These are phyloP conservation scores for Aechmea fasciata DNA, from an alignment of 176 grass and related monocot species.

Conservation along the genomic window DNA sequence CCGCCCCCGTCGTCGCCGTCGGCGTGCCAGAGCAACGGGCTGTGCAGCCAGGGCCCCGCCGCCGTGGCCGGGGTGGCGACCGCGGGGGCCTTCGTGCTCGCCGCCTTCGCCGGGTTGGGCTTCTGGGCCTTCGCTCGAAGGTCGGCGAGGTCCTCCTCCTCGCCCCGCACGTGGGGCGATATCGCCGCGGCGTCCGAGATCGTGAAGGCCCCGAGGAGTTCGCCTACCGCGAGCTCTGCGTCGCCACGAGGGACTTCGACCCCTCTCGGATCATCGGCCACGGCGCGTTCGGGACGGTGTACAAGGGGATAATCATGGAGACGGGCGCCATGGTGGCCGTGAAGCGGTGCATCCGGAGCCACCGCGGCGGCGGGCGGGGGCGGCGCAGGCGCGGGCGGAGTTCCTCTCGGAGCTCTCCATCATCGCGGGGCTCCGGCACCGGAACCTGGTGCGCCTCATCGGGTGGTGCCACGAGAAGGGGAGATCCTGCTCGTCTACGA, in stretches of 20 bases:
- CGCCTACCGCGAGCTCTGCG: conserved; percentile 74
- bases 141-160: conserved; percentile 5
- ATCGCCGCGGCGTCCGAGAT: conserved; percentile 52
- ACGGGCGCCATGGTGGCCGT: conserved; percentile 94
- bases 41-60: conserved; percentile 24
- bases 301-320: conserved; percentile 87
- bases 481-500: conserved; percentile 92
- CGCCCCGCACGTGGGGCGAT: conserved; percentile 27
- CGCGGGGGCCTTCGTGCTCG: conserved; percentile 60
- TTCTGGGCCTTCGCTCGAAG: conserved; percentile 53
- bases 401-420: conserved; percentile 92
- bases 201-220: conserved; percentile 61
- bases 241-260: conserved; percentile 51
- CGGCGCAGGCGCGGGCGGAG: conserved; percentile 56
- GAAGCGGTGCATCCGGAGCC: conserved; percentile 64
- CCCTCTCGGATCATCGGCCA: conserved; percentile 74
- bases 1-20: neutral
- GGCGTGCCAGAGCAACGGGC: conserved; percentile 2
- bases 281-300: conserved; percentile 89
- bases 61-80: conserved; percentile 66
- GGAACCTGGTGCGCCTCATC: conserved; percentile 78
- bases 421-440: conserved; percentile 88
- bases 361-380: conserved; percentile 9
- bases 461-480: conserved; percentile 89
- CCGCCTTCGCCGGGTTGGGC: conserved; percentile 50